Evolutionary conservation across 371 early-diverging fungal species (phyloP).

Genomic region (Mortierella sp.): DNA sequence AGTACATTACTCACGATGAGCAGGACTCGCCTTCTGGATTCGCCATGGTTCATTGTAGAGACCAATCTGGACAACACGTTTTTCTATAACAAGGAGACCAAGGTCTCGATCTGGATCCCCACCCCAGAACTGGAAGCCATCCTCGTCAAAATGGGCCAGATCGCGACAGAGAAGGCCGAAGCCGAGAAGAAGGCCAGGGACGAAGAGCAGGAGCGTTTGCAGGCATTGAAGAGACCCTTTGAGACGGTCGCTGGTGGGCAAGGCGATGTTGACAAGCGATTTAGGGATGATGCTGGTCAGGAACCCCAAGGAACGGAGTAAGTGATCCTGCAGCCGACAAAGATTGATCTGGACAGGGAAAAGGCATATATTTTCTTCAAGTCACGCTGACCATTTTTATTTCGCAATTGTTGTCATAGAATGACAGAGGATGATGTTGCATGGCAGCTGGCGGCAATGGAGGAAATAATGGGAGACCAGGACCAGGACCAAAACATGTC

Average conservation of each 20-base stretch:
- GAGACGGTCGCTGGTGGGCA: conserved; percentile 24
- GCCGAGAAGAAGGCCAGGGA: conserved; percentile 57
- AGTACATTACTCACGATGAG: background rate
- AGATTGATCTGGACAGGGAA: background rate
- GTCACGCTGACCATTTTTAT: background rate
- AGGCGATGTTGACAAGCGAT: conserved; percentile 51
- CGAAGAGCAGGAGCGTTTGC: conserved; percentile 49
- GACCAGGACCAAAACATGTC: conserved; percentile 47
- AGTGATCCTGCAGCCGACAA: background rate
- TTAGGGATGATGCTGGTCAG: conserved; percentile 29
- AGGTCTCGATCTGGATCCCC: conserved; percentile 79
- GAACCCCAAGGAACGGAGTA: conserved; percentile 41
- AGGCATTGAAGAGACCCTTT: conserved; percentile 44
- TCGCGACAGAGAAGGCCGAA: conserved; percentile 56
- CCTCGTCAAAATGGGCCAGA: conserved; percentile 54
- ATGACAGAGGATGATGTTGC: conserved; percentile 81
- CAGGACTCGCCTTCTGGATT: conserved; percentile 77
- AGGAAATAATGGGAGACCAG: conserved; percentile 59
- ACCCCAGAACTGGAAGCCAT: conserved; percentile 66
- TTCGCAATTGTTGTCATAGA: conserved; percentile 52
- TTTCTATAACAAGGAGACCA: conserved; percentile 78
- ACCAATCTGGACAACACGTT: conserved; percentile 83
- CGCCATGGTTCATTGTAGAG: conserved; percentile 80
- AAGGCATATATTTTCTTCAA: background rate
- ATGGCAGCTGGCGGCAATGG: conserved; percentile 76